These are phyloP conservation scores for Colletotrichum eleusines DNA, from an alignment of 2,329 filamentous ascomycete genomes.

Conservation along the genomic window DNA sequence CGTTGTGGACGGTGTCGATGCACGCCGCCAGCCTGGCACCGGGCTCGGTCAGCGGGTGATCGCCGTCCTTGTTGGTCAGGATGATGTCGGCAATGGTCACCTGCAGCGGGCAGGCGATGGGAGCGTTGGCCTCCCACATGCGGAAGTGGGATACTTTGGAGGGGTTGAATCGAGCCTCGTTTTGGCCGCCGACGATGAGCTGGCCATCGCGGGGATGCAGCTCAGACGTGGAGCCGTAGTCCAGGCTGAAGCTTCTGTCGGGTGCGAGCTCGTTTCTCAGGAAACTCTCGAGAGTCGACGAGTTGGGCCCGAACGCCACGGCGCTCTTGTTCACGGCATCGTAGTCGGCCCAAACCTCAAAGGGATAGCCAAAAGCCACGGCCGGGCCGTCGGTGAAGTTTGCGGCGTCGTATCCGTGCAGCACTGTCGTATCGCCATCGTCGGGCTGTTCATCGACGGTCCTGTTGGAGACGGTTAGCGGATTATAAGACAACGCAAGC, in stretches of 20 bases:
- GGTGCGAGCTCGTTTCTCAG: constrained; percentile 33
- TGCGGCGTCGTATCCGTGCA: constrained; percentile 38
- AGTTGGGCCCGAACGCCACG: constrained; percentile 40
- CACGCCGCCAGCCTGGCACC: constrained; percentile 39
- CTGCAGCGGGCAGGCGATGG: constrained; percentile 39
- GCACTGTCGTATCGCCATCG: constrained; percentile 30
- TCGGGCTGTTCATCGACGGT: constrained; percentile 26
- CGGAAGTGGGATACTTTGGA: constrained; percentile 30
- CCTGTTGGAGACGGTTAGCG: constrained; percentile 2
- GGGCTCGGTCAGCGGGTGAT: constrained; percentile 40
- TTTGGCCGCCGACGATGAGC: constrained; percentile 40
- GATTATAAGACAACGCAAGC: no score
- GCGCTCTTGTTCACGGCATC: constrained; percentile 42
- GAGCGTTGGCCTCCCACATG: constrained; percentile 36
- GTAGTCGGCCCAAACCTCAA: constrained; percentile 42
- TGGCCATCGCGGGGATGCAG: constrained; percentile 39
- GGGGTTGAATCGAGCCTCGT: constrained; percentile 39
- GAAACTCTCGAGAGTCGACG: constrained; percentile 38
- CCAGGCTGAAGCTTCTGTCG: constrained; percentile 31
- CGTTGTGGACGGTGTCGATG: constrained; percentile 42
- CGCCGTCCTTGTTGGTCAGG: constrained; percentile 40
- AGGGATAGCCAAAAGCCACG: constrained; percentile 34
- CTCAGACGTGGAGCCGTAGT: constrained; percentile 42
- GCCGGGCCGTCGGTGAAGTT: constrained; percentile 41
- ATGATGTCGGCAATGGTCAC: constrained; percentile 41